Evolutionary conservation across 1,284 basidiomycete species (phyloP).

Genomic region (Ganoderma sp.): DNA sequence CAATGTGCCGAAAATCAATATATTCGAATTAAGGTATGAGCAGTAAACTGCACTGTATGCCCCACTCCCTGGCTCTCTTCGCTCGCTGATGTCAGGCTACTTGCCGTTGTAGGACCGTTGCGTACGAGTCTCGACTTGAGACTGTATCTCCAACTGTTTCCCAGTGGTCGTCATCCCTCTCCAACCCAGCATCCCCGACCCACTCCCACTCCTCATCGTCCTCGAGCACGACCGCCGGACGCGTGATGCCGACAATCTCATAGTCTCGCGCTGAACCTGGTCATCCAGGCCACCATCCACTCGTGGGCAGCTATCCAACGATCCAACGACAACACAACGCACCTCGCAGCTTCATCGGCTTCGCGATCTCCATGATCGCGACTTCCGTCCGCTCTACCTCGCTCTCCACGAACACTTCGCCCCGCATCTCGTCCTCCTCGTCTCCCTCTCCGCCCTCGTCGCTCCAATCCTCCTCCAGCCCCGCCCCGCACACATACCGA

Average conservation of each 20-base stretch:
- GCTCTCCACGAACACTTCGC: background rate
- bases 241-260: constrained; percentile 4
- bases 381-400: constrained; percentile 13
- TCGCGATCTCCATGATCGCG: constrained; percentile 27
- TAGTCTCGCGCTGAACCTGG: constrained; percentile 7
- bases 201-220: constrained; percentile 8
- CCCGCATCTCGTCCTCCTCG: background rate
- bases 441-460: background rate
- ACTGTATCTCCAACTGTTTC: constrained; percentile 7
- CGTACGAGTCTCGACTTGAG: constrained; percentile 13
- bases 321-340: background rate
- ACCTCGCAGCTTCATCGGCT: constrained; percentile 26
- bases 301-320: background rate
- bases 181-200: background rate
- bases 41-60: too few relatives aligned
- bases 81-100: background rate
- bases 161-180: background rate
- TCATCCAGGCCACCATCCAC: background rate
- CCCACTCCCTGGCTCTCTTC: background rate
- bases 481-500: constrained; percentile 16
- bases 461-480: constrained; percentile 6
- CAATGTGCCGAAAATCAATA: too few relatives aligned
- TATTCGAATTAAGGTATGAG: background rate
- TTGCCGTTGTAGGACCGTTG: constrained; percentile 6
- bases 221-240: constrained; percentile 9